These are phyloP conservation scores for Trichoderma asperelloides DNA, from an alignment of 495 filamentous ascomycete species.

Conservation along the genomic window DNA sequence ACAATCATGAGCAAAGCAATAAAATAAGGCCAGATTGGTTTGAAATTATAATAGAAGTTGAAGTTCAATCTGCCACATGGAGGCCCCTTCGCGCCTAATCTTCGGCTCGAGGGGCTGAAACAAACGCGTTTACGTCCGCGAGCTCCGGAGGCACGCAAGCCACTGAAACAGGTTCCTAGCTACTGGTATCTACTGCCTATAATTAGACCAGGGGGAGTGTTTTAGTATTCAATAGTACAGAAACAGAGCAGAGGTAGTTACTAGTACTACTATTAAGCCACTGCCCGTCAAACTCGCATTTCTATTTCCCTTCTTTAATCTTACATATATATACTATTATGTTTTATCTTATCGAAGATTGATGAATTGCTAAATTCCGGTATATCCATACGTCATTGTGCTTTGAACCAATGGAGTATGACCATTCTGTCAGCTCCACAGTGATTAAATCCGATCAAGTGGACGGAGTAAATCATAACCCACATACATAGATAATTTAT, in stretches of 20 bases:
- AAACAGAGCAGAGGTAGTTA: too few relatives aligned
- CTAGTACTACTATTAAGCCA: too few relatives aligned
- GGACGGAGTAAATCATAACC: not conserved
- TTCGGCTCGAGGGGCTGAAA: not conserved
- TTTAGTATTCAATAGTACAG: too few relatives aligned
- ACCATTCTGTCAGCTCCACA: not conserved
- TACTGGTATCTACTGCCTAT: not conserved
- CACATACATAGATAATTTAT: too few relatives aligned
- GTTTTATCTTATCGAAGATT: not conserved
- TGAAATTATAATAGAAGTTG: too few relatives aligned
- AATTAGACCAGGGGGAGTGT: not conserved
- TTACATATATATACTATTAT: not conserved
- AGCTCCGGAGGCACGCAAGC: not conserved
- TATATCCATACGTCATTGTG: not conserved
- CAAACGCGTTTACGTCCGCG: not conserved
- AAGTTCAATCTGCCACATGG: not conserved
- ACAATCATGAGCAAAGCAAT: too few relatives aligned
- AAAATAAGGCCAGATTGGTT: too few relatives aligned
- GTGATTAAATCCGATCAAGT: not conserved
- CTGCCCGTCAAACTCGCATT: too few relatives aligned
- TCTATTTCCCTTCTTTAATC: not conserved
- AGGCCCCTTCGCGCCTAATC: not conserved
- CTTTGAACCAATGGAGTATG: not conserved
- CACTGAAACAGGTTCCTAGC: not conserved
- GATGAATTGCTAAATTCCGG: not conserved